Conservation (phyloP, 768 basidiomycete genomes). For the Trametes maxima region DNA sequence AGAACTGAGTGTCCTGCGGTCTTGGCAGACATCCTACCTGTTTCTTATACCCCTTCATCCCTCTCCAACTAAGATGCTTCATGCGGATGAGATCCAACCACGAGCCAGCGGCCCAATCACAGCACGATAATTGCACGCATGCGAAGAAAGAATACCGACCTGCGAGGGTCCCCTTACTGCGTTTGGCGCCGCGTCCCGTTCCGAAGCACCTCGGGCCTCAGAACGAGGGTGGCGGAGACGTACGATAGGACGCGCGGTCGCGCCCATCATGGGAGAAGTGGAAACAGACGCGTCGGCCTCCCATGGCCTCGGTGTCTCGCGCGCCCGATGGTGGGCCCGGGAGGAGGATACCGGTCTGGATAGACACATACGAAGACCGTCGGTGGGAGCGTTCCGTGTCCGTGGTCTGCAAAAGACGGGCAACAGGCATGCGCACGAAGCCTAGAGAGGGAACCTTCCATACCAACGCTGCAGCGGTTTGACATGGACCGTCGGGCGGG, state of each 20-base stretch:
- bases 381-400: neutral
- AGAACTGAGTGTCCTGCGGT: slow-evolving; percentile 7
- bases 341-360: neutral
- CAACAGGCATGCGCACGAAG: neutral
- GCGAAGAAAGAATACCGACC: neutral
- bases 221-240: neutral
- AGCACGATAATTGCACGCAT: slow-evolving; percentile 1
- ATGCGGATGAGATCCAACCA: slow-evolving; percentile 3
- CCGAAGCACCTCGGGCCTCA: neutral
- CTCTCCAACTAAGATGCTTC: no score
- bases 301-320: neutral
- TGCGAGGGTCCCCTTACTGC: neutral
- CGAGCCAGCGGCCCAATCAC: neutral
- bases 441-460: neutral
- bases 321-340: neutral
- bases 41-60: neutral
- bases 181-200: neutral
- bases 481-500: neutral
- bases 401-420: neutral
- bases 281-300: slow-evolving; percentile 2
- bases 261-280: slow-evolving; percentile 2
- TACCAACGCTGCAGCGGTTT: neutral
- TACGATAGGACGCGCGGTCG: neutral
- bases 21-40: neutral
- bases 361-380: neutral